phyloP scores from a whole-genome alignment of 129 eudicot species.

The Oenanthe sinensis region DNA sequence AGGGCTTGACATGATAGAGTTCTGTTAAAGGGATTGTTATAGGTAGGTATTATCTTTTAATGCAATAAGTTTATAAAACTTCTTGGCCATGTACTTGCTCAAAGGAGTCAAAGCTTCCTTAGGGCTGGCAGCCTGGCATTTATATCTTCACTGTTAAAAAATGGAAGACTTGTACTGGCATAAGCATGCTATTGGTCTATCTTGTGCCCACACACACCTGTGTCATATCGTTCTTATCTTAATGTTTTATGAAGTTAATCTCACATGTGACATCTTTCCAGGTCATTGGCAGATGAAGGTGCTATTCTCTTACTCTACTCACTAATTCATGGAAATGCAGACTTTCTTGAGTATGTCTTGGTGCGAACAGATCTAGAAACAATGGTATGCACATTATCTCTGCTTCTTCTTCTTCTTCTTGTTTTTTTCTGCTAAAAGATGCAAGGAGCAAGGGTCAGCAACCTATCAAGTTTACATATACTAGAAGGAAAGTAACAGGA shows the following conservation, averaged over 20 bases:
- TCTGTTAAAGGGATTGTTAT: neutral
- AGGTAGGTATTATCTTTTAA: neutral
- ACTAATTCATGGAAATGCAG: conserved; percentile 81
- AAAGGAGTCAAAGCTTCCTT: neutral
- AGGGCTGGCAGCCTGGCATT: too few relatives aligned
- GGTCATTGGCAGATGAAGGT: conserved; percentile 85
- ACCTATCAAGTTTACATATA: too few relatives aligned
- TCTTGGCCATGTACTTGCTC: neutral
- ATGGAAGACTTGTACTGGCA: neutral
- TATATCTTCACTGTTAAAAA: neutral
- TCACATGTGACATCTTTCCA: conserved; percentile 28
- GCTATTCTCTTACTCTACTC: conserved; percentile 76
- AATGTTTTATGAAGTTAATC: conserved; percentile 1
- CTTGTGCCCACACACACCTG: neutral
- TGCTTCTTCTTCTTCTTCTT: too few relatives aligned
- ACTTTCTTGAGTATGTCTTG: conserved; percentile 83
- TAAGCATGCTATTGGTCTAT: neutral
- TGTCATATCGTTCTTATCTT: neutral
- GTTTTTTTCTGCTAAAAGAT: too few relatives aligned
- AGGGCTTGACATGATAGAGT: neutral
- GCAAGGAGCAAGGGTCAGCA: too few relatives aligned
- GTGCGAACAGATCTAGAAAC: conserved; percentile 95
- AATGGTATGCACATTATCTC: conserved; percentile 41
- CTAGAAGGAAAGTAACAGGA: too few relatives aligned
- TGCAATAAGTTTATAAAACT: neutral